A percentile compares a stretch with the other conserved stretches of the same genome.
Evolutionary conservation across 345 rosid genomes (phyloP).

Genomic region (Syzygium grande): DNA sequence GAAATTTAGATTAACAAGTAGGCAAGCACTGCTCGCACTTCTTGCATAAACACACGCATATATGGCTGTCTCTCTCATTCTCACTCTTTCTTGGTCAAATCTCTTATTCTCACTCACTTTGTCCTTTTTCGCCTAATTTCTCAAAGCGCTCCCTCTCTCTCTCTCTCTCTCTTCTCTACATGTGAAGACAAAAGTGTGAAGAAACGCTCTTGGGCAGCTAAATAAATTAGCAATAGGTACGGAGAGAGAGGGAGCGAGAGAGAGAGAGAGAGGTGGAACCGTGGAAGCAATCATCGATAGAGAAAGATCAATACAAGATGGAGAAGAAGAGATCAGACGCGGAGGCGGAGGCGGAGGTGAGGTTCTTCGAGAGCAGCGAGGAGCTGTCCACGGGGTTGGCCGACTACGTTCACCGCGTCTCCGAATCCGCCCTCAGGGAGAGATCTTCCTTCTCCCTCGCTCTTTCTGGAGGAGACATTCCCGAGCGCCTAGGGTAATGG

Average conservation of each 20-base stretch:
- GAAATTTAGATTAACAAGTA: not conserved
- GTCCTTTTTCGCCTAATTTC: not conserved
- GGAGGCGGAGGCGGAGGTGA: conserved; percentile 1
- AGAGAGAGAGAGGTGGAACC: not conserved
- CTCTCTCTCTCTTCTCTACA: not conserved
- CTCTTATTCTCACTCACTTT: not conserved
- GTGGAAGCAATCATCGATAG: not conserved
- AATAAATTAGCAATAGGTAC: not conserved
- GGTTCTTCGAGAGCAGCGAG: conserved; percentile 14
- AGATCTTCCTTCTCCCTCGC: conserved; percentile 32
- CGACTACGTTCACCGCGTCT: conserved; percentile 12
- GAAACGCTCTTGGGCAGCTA: not conserved
- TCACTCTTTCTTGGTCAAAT: not conserved
- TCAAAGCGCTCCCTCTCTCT: not conserved
- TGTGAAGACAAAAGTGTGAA: not conserved
- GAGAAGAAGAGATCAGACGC: not conserved
- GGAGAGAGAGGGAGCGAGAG: not conserved
- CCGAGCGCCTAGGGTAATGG: conserved; percentile 6
- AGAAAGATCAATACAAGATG: not conserved
- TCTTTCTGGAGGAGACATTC: conserved; percentile 27
- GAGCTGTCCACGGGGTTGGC: conserved; percentile 12
- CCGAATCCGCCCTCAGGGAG: conserved; percentile 14
- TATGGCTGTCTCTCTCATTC: no score
- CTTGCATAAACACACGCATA: not conserved
- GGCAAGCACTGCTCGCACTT: not conserved